Evolutionary conservation across 2,329 filamentous ascomycete genomes (phyloP).

Genomic region (Stachybotrys chlorohalonatus): DNA sequence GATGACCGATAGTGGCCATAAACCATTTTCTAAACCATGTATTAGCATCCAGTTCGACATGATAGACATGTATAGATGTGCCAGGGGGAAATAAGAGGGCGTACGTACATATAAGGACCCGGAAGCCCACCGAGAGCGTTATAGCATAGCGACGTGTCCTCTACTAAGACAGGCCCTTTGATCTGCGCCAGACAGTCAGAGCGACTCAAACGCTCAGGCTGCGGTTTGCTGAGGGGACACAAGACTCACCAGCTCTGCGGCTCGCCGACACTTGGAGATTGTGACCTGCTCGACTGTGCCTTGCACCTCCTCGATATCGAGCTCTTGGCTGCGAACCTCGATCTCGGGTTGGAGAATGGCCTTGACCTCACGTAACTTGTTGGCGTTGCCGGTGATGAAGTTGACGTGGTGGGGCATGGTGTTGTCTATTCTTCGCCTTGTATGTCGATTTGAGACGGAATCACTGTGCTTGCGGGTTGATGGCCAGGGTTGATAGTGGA

Average conservation of each 20-base stretch:
- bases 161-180: constrained; percentile 80
- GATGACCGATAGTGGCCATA: constrained; percentile 69
- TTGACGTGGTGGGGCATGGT: constrained; percentile 50
- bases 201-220: background rate
- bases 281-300: constrained; percentile 90
- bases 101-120: constrained; percentile 82
- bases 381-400: constrained; percentile 94
- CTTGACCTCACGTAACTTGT: constrained; percentile 85
- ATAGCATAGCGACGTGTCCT: constrained; percentile 94
- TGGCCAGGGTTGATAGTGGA: too few relatives aligned
- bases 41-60: background rate
- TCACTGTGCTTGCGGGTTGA: too few relatives aligned
- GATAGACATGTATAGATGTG: background rate
- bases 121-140: constrained; percentile 84
- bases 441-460: background rate
- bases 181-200: constrained; percentile 41
- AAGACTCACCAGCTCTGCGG: constrained; percentile 60
- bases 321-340: constrained; percentile 59
- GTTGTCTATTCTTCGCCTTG: background rate
- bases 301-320: constrained; percentile 86
- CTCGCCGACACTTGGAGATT: constrained; percentile 73
- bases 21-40: constrained; percentile 82
- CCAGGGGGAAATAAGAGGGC: background rate
- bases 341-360: constrained; percentile 73
- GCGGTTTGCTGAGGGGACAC: background rate